Evolutionary conservation across 2,329 filamentous ascomycete species (phyloP).

Genomic region (Talaromyces sp.): DNA sequence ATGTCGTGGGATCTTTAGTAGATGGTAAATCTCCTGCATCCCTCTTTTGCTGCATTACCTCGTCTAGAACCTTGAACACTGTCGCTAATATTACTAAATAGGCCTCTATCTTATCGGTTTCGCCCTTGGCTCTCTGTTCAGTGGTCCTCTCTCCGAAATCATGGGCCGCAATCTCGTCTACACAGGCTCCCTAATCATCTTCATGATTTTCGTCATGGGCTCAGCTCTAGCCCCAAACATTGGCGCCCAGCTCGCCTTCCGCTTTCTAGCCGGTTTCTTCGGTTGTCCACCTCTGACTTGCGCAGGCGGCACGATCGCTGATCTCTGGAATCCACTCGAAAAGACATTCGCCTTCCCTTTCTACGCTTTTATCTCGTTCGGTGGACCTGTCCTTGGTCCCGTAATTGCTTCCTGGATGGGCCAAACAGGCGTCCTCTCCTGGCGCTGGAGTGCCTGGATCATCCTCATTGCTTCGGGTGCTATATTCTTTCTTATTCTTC

Average conservation of each 20-base stretch:
- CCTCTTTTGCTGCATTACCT: not conserved
- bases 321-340: constrained; percentile 53
- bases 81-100: constrained; percentile 1
- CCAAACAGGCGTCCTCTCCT: constrained; percentile 21
- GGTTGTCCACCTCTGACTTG: constrained; percentile 50
- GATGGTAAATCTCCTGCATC: constrained; percentile 45
- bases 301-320: constrained; percentile 50
- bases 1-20: constrained; percentile 55
- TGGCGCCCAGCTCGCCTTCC: constrained; percentile 52
- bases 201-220: constrained; percentile 55
- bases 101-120: constrained; percentile 48
- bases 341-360: constrained; percentile 55
- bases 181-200: constrained; percentile 49
- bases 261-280: constrained; percentile 55
- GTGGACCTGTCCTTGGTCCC: constrained; percentile 31
- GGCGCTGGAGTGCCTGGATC: constrained; percentile 52
- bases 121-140: constrained; percentile 52
- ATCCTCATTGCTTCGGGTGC: constrained; percentile 42
- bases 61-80: not conserved
- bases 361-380: constrained; percentile 52
- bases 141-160: constrained; percentile 54
- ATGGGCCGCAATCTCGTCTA: constrained; percentile 55
- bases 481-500: constrained; percentile 39
- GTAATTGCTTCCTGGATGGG: constrained; percentile 28
- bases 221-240: constrained; percentile 54